phyloP scores from a whole-genome alignment of 2,329 filamentous ascomycete genomes.

The Pseudopyrenochaeta lycopersici region DNA sequence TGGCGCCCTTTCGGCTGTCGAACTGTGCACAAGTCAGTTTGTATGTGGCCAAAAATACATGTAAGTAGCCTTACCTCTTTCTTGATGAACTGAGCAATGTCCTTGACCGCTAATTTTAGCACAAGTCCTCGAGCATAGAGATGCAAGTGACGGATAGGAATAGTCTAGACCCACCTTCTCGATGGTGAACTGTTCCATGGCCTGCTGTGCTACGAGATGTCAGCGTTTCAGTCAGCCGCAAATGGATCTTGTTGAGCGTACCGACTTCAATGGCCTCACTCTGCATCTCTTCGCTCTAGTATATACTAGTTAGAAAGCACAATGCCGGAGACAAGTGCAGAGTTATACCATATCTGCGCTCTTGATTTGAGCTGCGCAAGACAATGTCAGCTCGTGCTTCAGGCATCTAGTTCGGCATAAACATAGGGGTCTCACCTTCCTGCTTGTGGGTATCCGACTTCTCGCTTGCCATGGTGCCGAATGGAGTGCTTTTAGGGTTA shows the following conservation, averaged over 20 bases:
- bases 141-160: neutral
- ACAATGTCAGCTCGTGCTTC: slow-evolving; percentile 36
- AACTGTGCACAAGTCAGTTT: slow-evolving; percentile 69
- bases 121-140: neutral
- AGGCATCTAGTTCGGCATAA: slow-evolving; percentile 12
- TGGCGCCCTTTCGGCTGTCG: slow-evolving; percentile 94
- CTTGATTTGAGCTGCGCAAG: slow-evolving; percentile 84
- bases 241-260: slow-evolving; percentile 59
- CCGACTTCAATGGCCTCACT: slow-evolving; percentile 94
- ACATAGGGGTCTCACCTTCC: slow-evolving; percentile 58
- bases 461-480: slow-evolving; percentile 49
- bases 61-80: slow-evolving; percentile 69
- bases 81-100: slow-evolving; percentile 96
- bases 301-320: slow-evolving; percentile 21
- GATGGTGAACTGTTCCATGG: slow-evolving; percentile 75
- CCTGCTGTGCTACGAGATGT: slow-evolving; percentile 67
- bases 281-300: slow-evolving; percentile 95
- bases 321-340: neutral
- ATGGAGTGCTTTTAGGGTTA: slow-evolving; percentile 1
- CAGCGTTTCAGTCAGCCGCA: slow-evolving; percentile 28
- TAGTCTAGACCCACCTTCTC: slow-evolving; percentile 67
- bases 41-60: neutral
- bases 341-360: slow-evolving; percentile 94
- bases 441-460: slow-evolving; percentile 72
- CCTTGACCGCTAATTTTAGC: slow-evolving; percentile 62